These are phyloP conservation scores for Warburgia ugandensis DNA, from an alignment of 164 flowering plant species.

Conservation along the genomic window DNA sequence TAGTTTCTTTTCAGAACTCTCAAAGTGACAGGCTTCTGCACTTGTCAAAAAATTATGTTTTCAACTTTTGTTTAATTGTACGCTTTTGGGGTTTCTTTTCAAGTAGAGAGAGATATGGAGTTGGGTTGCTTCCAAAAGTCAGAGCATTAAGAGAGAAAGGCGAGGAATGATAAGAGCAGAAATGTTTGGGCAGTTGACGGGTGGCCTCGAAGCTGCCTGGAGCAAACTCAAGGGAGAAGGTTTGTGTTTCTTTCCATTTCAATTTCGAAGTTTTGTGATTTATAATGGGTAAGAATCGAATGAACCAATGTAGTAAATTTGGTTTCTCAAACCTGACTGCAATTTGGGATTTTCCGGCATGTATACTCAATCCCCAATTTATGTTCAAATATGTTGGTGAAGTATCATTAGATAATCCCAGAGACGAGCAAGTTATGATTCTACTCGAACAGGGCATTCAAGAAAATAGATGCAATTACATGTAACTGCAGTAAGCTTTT, in stretches of 20 bases:
- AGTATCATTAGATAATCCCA: too few relatives aligned
- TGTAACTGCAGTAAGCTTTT: too few relatives aligned
- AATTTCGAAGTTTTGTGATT: neutral
- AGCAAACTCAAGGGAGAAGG: constrained; percentile 94
- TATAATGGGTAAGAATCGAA: too few relatives aligned
- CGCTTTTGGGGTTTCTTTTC: neutral
- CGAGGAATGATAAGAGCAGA: constrained; percentile 61
- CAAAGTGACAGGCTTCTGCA: neutral
- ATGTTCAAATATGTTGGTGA: too few relatives aligned
- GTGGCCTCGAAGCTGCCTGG: constrained; percentile 93
- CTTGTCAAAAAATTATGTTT: neutral
- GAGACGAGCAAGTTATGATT: too few relatives aligned
- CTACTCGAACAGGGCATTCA: too few relatives aligned
- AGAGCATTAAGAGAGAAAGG: constrained; percentile 25
- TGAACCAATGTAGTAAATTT: too few relatives aligned
- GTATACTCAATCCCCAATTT: too few relatives aligned
- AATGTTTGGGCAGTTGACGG: constrained; percentile 91
- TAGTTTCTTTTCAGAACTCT: neutral
- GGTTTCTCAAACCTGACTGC: too few relatives aligned
- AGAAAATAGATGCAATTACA: too few relatives aligned
- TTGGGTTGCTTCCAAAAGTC: constrained; percentile 39
- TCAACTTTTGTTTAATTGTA: neutral
- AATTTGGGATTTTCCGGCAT: too few relatives aligned
- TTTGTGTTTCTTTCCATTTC: constrained; percentile 6
- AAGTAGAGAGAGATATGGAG: constrained; percentile 66